Percentiles rank a stretch among this genome's conserved stretches.
phyloP scores from a whole-genome alignment of 768 basidiomycete genomes.

The Tulasnella sp. region DNA sequence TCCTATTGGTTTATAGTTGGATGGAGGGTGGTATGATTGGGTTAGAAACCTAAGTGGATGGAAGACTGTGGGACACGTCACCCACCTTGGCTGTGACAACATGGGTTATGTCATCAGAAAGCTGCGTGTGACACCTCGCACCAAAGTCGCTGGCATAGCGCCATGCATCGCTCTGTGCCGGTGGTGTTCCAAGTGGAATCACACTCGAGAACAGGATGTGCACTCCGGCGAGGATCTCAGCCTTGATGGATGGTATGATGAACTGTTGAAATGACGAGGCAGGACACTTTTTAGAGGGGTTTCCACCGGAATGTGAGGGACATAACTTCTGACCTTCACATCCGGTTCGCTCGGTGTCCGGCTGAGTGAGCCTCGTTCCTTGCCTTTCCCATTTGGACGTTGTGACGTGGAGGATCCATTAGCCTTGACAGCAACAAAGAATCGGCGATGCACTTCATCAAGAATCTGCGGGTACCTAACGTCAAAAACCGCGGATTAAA shows the following conservation, averaged over 20 bases:
- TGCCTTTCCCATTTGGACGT: neutral
- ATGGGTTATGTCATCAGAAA: conserved; percentile 65
- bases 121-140: conserved; percentile 63
- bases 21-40: neutral
- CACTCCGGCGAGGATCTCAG: conserved; percentile 62
- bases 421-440: conserved; percentile 58
- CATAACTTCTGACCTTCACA: conserved; percentile 52
- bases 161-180: conserved; percentile 58
- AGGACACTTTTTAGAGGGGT: too few species aligned
- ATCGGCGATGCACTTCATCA: conserved; percentile 63
- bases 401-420: neutral
- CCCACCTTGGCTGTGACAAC: conserved; percentile 81
- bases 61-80: conserved; percentile 7
- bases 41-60: neutral
- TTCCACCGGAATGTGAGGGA: neutral
- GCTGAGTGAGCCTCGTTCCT: neutral
- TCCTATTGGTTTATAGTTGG: conserved; percentile 36
- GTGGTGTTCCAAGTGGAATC: conserved; percentile 76
- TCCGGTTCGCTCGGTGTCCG: conserved; percentile 36
- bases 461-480: conserved; percentile 50
- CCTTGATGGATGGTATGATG: conserved; percentile 77
- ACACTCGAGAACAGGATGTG: conserved; percentile 90
- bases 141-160: conserved; percentile 79
- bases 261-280: conserved; percentile 40
- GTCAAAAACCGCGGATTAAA: neutral